phyloP scores from a whole-genome alignment of 2,329 filamentous ascomycete species.

The Claviceps paspali region DNA sequence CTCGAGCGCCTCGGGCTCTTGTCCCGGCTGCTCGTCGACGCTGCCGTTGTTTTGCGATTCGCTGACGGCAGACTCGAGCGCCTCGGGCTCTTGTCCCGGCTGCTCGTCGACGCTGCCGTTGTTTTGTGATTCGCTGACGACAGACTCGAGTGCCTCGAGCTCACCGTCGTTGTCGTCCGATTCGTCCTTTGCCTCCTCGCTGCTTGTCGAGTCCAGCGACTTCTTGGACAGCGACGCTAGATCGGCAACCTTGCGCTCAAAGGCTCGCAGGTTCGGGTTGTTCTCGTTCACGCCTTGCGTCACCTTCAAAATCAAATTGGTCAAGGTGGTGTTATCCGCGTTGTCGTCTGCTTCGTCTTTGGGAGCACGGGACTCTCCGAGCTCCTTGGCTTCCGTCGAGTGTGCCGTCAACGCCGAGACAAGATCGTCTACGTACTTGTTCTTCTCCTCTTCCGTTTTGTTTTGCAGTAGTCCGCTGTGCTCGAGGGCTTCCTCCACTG shows the following conservation, averaged over 20 bases:
- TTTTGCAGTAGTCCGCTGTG: constrained; percentile 36
- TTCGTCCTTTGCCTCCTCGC: background rate
- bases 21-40: too few species aligned
- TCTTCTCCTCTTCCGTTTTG: constrained; percentile 29
- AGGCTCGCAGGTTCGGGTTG: constrained; percentile 26
- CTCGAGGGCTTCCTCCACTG: constrained; percentile 38
- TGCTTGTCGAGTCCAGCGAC: constrained; percentile 1
- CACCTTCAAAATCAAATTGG: constrained; percentile 37
- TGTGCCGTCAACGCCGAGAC: constrained; percentile 30
- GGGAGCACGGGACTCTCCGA: constrained; percentile 6
- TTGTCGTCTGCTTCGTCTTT: constrained; percentile 7
- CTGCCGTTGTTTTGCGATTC: too few species aligned
- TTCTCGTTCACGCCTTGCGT: constrained; percentile 29
- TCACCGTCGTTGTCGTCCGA: background rate
- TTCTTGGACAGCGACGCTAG: constrained; percentile 25
- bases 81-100: too few species aligned
- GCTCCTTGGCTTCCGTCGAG: constrained; percentile 13
- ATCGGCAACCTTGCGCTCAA: constrained; percentile 35
- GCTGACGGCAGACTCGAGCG: too few species aligned
- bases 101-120: too few species aligned
- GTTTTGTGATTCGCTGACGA: background rate
- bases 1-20: too few species aligned
- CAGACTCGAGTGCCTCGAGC: background rate
- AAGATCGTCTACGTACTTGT: constrained; percentile 33
- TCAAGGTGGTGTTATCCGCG: constrained; percentile 17